Evolutionary conservation across 192 early-diverging fungal species (phyloP).

Genomic region (Haplosporangium gracile): DNA sequence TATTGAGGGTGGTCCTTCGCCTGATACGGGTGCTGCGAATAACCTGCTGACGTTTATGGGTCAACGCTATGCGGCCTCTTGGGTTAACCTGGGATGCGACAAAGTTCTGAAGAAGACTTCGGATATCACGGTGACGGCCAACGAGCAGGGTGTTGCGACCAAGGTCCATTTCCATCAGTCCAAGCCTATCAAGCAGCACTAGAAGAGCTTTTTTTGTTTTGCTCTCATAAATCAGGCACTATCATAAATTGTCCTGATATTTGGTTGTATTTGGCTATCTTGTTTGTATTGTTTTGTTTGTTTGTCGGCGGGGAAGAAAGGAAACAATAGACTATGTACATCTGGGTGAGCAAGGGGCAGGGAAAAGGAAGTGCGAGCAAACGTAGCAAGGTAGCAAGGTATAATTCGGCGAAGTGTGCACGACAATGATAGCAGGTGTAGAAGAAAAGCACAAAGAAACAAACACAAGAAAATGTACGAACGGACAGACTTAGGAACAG

Average conservation of each 20-base stretch:
- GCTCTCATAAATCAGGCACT: too few relatives aligned
- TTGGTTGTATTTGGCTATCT: neutral
- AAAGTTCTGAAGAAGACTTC: constrained; percentile 34
- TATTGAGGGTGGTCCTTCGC: constrained; percentile 9
- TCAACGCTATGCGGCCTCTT: constrained; percentile 41
- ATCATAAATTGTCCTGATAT: neutral
- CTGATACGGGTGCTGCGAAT: constrained; percentile 7
- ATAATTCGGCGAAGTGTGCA: neutral
- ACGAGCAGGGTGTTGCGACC: constrained; percentile 19
- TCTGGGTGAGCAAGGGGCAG: neutral
- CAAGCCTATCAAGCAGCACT: constrained; percentile 18
- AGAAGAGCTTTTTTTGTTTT: neutral
- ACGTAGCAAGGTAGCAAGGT: neutral
- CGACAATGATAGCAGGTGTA: neutral
- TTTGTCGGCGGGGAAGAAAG: too few relatives aligned
- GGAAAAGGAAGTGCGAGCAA: neutral
- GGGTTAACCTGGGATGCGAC: constrained; percentile 43
- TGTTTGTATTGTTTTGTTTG: too few relatives aligned
- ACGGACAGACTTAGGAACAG: neutral
- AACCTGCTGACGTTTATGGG: constrained; percentile 44
- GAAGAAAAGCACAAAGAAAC: neutral
- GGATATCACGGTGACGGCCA: constrained; percentile 21
- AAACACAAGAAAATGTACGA: neutral
- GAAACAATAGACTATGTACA: neutral
- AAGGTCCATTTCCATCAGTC: constrained; percentile 41